Evolutionary conservation across 495 filamentous ascomycete genomes (phyloP).

Genomic region (Podospora pseudocomata): DNA sequence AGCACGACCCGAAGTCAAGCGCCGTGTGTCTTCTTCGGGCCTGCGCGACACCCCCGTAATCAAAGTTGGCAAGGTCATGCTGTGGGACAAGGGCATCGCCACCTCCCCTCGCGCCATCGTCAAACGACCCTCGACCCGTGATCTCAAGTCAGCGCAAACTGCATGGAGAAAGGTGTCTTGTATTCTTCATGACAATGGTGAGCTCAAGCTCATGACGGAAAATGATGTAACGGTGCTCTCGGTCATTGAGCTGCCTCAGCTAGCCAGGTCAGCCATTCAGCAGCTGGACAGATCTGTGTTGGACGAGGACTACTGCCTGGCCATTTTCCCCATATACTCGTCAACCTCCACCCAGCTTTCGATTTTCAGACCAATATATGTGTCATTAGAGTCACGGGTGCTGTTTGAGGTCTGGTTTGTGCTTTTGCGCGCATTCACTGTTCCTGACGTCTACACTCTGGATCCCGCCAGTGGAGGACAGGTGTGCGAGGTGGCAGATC

Average conservation of each 20-base stretch:
- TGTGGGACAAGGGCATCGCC: constrained; percentile 72
- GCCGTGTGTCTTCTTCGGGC: constrained; percentile 56
- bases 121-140: constrained; percentile 46
- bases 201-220: constrained; percentile 86
- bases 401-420: constrained; percentile 98
- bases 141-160: constrained; percentile 38
- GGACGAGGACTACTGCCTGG: constrained; percentile 91
- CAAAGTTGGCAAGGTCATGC: constrained; percentile 90
- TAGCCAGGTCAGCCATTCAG: constrained; percentile 86
- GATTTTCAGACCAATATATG: constrained; percentile 70
- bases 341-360: constrained; percentile 59
- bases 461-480: constrained; percentile 36
- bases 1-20: constrained; percentile 59
- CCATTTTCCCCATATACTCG: constrained; percentile 80
- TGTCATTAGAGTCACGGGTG: constrained; percentile 81
- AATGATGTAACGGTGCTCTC: constrained; percentile 73
- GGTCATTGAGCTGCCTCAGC: constrained; percentile 81
- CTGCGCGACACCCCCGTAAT: constrained; percentile 83
- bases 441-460: constrained; percentile 82
- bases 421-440: constrained; percentile 83
- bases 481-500: constrained; percentile 39
- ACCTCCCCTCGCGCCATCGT: constrained; percentile 52
- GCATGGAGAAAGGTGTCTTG: constrained; percentile 87
- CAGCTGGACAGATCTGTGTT: constrained; percentile 86
- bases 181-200: constrained; percentile 90